These are phyloP conservation scores for Cylindricascospora bacillispora DNA, from an alignment of 1,139 yeast genomes.

Conservation along the genomic window DNA sequence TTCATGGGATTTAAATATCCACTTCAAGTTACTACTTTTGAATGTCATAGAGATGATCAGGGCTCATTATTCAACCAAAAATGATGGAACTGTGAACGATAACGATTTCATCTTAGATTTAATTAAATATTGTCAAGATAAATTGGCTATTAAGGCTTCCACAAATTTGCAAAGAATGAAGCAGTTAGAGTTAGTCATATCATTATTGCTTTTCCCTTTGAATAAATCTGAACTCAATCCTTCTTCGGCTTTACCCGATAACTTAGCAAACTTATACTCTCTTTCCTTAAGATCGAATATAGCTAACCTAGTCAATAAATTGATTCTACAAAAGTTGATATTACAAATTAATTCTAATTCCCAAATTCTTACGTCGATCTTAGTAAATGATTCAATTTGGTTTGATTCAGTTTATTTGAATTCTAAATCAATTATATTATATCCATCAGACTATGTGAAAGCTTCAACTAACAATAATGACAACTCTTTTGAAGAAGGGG, in stretches of 20 bases:
- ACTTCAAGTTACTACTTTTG: slow-evolving; percentile 48
- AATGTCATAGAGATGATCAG: slow-evolving; percentile 56
- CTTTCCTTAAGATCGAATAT: slow-evolving; percentile 44
- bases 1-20: slow-evolving; percentile 28
- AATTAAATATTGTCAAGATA: slow-evolving; percentile 48
- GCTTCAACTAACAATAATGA: slow-evolving; percentile 1
- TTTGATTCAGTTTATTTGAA: background rate
- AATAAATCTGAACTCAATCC: slow-evolving; percentile 23
- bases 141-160: slow-evolving; percentile 45
- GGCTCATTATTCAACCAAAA: slow-evolving; percentile 28
- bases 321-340: slow-evolving; percentile 16
- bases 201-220: slow-evolving; percentile 42
- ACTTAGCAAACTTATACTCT: slow-evolving; percentile 39
- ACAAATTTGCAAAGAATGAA: slow-evolving; percentile 39
- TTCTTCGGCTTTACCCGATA: slow-evolving; percentile 34
- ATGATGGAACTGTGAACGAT: slow-evolving; percentile 10
- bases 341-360: slow-evolving; percentile 4
- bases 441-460: background rate
- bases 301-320: slow-evolving; percentile 44
- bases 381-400: slow-evolving; percentile 1
- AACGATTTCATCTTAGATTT: slow-evolving; percentile 41
- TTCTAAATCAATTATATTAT: background rate
- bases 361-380: slow-evolving; percentile 3
- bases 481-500: slow-evolving; percentile 1
- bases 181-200: slow-evolving; percentile 61